Evolutionary conservation across 352 stramenopile genomes (phyloP).

Genomic region (Phytophthora pistaciae): DNA sequence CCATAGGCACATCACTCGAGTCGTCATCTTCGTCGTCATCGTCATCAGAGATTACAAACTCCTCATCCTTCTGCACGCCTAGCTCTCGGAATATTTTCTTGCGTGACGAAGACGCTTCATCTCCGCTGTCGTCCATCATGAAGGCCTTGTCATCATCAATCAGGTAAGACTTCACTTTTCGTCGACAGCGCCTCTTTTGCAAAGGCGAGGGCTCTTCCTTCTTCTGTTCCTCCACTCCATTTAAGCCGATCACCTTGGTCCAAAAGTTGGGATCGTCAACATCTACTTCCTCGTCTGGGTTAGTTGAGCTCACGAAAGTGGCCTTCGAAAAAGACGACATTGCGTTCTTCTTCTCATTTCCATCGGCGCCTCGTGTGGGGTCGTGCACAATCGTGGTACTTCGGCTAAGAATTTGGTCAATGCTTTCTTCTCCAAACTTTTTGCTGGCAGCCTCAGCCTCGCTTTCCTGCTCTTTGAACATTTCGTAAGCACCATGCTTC

Average conservation of each 20-base stretch:
- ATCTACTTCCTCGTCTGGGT: slow-evolving; percentile 89
- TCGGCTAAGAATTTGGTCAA: slow-evolving; percentile 97
- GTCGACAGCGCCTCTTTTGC: slow-evolving; percentile 75
- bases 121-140: slow-evolving; percentile 57
- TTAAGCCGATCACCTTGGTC: slow-evolving; percentile 93
- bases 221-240: slow-evolving; percentile 73
- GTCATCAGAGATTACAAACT: slow-evolving; percentile 82
- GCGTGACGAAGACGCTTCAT: slow-evolving; percentile 40
- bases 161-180: slow-evolving; percentile 81
- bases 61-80: slow-evolving; percentile 57
- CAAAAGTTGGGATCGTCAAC: slow-evolving; percentile 96
- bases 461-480: slow-evolving; percentile 93
- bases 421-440: slow-evolving; percentile 98
- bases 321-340: slow-evolving; percentile 95
- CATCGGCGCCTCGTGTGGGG: slow-evolving; percentile 59
- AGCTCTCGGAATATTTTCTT: slow-evolving; percentile 37
- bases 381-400: slow-evolving; percentile 91
- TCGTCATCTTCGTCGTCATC: slow-evolving; percentile 71
- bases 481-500: slow-evolving; percentile 95
- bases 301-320: slow-evolving; percentile 91
- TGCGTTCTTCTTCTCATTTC: slow-evolving; percentile 70
- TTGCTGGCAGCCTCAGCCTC: slow-evolving; percentile 94
- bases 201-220: slow-evolving; percentile 73
- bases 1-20: slow-evolving; percentile 55
- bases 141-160: slow-evolving; percentile 47